Base-by-base conservation (phyloP, 345 rosid genomes). In the Brassica carinata region DNA sequence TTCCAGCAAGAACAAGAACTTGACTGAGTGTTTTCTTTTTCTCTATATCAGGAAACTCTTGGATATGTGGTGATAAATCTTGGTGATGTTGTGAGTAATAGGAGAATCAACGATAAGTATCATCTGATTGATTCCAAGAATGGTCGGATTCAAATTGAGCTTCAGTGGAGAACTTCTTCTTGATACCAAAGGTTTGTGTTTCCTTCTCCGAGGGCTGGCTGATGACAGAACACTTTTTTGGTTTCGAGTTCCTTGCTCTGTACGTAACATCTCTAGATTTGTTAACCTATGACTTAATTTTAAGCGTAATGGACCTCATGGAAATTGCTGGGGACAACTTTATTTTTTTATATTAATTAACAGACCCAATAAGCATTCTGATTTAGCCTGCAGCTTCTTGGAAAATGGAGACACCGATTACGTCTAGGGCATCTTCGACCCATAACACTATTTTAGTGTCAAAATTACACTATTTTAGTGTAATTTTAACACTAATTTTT, bases 91-190 rank as follows among this genome's bases (percentile, higher is more conserved):
- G 91, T 93, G 40, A 82, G 43, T 84, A 95, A 95, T 85, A 82
- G 84, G 64, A 87, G 98, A 80, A 89, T 90, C 83, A 90, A 95
- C 48, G 94, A 86, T 79, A 95, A 90, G 83, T 95, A 87, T 81
- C 89, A 93, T 84, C 88, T 95, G n/a, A 93, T 93, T 61, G 96
- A 90, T 85, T 95, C 99, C 2, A 95, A 87, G 84, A 95, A 93
- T 23, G 98, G 99, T 64, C 85, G 88, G 80, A 78, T 90, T 71
- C 92, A 90, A 64, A 86, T 92, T 34, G 97, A 92, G 87, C 80
- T 94, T 85, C 98, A 89, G 71, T 94, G 97, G 98, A 88, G 96
- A 86, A 84, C 92, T 53, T 79, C 90, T n/a, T 83, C 87, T 7
- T 88, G 74, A 81, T 0, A 8, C 33, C 18, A 79, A 57, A 38